phyloP scores from a whole-genome alignment of 2,329 filamentous ascomycete species.

The Phialophora macrospora region DNA sequence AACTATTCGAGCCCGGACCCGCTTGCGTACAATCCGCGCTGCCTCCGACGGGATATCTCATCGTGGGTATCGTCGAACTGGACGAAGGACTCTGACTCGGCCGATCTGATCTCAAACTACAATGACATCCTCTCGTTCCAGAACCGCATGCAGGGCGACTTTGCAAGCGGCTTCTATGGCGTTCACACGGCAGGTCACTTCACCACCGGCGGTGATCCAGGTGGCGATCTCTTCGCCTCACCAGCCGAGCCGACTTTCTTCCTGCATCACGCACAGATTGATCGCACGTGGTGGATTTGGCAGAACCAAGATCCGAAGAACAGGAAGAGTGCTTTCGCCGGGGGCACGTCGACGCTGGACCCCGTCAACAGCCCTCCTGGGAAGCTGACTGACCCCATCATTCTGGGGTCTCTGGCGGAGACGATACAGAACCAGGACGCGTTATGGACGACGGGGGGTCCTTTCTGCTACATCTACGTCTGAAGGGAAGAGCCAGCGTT shows the following conservation, averaged over 20 bases:
- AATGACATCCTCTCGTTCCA: constrained; percentile 31
- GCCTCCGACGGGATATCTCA: constrained; percentile 34
- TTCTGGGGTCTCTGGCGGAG: constrained; percentile 22
- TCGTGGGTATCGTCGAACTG: constrained; percentile 35
- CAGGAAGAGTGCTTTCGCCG: constrained; percentile 25
- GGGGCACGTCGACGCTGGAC: constrained; percentile 32
- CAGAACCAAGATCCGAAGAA: constrained; percentile 34
- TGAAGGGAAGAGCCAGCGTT: constrained; percentile 1
- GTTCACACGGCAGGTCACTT: constrained; percentile 36
- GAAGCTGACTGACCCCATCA: constrained; percentile 32
- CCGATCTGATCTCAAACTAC: constrained; percentile 29
- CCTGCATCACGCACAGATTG: constrained; percentile 35
- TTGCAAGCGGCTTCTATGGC: constrained; percentile 30
- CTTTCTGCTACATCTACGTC: constrained; percentile 38
- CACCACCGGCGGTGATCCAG: constrained; percentile 35
- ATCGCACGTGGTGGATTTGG: constrained; percentile 35
- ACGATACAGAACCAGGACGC: constrained; percentile 29
- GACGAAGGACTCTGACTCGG: constrained; percentile 34
- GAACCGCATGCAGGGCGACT: constrained; percentile 33
- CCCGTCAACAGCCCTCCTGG: constrained; percentile 29
- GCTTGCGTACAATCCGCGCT: constrained; percentile 34
- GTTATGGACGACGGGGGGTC: constrained; percentile 35
- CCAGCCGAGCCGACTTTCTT: constrained; percentile 35
- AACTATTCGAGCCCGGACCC: constrained; percentile 31
- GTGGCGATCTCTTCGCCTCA: constrained; percentile 34